These are phyloP conservation scores for Casuarina equisetifolia DNA, from an alignment of 306 rosid genomes.

Conservation along the genomic window DNA sequence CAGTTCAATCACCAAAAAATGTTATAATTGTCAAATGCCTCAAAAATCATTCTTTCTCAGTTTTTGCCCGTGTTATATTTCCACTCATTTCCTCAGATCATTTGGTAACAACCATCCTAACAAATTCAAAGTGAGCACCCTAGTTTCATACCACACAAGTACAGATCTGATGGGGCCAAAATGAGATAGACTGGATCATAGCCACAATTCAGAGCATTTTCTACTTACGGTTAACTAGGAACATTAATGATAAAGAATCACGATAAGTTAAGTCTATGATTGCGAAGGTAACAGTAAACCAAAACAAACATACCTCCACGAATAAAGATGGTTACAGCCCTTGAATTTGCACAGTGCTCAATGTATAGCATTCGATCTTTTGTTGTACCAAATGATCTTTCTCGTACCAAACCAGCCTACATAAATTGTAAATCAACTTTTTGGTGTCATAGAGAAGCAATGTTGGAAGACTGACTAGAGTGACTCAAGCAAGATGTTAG, in stretches of 20 bases:
- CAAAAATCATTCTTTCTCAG: neutral
- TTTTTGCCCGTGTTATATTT: neutral
- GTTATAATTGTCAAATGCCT: constrained; percentile 18
- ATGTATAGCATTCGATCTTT: constrained; percentile 96
- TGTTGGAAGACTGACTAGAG: neutral
- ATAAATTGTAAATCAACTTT: constrained; percentile 3
- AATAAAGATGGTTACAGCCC: constrained; percentile 85
- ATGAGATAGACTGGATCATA: neutral
- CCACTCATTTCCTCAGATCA: neutral
- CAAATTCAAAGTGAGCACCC: neutral
- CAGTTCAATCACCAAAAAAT: constrained; percentile 23
- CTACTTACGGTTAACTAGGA: neutral
- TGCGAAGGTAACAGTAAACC: neutral
- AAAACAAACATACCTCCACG: constrained; percentile 73
- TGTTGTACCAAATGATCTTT: constrained; percentile 91
- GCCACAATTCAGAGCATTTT: neutral
- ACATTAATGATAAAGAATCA: neutral
- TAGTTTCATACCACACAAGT: neutral
- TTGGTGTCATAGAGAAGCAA: neutral
- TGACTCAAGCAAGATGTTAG: neutral
- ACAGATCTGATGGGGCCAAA: neutral
- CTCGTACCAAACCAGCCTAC: constrained; percentile 95
- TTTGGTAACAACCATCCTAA: neutral
- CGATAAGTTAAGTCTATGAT: constrained; percentile 8
- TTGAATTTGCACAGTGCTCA: constrained; percentile 97